Evolutionary conservation across 805 yeast species (phyloP).

Genomic region (Saccharomycopsis sp.): DNA sequence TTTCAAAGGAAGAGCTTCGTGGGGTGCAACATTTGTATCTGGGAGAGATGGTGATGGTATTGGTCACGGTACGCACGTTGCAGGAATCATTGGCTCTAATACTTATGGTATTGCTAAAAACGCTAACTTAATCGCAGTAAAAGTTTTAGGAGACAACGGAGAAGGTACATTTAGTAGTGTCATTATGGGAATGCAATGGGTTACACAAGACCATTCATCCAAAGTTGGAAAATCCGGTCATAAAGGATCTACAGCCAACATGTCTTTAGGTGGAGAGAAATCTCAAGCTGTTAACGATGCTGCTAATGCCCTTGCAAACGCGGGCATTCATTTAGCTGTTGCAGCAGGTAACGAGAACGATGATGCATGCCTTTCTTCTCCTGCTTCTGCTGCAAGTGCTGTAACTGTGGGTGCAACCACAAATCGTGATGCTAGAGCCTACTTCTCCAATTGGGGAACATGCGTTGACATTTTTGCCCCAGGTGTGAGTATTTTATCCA

Average conservation of each 20-base stretch:
- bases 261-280: slow-evolving; percentile 57
- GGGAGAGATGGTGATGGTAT: slow-evolving; percentile 46
- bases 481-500: slow-evolving; percentile 49
- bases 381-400: slow-evolving; percentile 51
- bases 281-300: slow-evolving; percentile 51
- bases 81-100: slow-evolving; percentile 55
- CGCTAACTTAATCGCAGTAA: slow-evolving; percentile 52
- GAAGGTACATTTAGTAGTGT: slow-evolving; percentile 56
- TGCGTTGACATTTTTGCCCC: slow-evolving; percentile 51
- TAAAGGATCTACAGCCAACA: slow-evolving; percentile 60
- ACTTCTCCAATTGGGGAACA: slow-evolving; percentile 48
- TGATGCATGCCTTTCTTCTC: slow-evolving; percentile 55
- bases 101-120: slow-evolving; percentile 57
- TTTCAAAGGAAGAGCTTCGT: slow-evolving; percentile 52
- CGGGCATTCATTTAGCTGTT: slow-evolving; percentile 53
- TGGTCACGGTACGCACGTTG: slow-evolving; percentile 65
- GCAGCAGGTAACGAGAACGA: slow-evolving; percentile 60
- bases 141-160: slow-evolving; percentile 53
- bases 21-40: slow-evolving; percentile 50
- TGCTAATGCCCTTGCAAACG: slow-evolving; percentile 50
- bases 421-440: slow-evolving; percentile 39
- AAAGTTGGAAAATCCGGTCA: slow-evolving; percentile 47
- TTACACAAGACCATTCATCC: slow-evolving; percentile 43
- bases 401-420: slow-evolving; percentile 48
- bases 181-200: slow-evolving; percentile 55